Base-by-base conservation (phyloP, 208 protist species). In the Acanthamoeba royreba region DNA sequence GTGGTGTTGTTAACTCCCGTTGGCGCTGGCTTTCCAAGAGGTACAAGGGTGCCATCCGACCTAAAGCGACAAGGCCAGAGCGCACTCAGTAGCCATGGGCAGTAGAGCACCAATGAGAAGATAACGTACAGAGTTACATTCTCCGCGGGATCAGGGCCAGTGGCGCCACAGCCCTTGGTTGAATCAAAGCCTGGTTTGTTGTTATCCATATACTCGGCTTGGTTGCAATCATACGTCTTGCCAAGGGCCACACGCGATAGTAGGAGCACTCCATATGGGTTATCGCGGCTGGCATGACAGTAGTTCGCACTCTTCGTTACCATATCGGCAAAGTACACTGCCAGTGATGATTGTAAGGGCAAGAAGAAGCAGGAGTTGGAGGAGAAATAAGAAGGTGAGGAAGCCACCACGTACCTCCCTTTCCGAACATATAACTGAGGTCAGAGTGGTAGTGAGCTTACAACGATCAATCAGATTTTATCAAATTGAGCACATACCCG, bases 401-500 rank as follows among this genome's bases (percentile, higher is more conserved):
- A 22, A 22, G 31, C 15, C n/a, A 11, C 0, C 11, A 72, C 86
- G 61, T 85, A 89, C 92, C 77, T 92, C 95, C 92, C 96, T 93
- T 96, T 19, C 95, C 95, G 79, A 96, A 52, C 2, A n/a, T n/a
- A n/a, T n/a, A n/a, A n/a, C n/a, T n/a, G n/a, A n/a, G n/a, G n/a
- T n/a, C n/a, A n/a, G n/a, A n/a, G n/a, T n/a, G n/a, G n/a, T n/a
- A n/a, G n/a, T n/a, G n/a, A n/a, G n/a, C n/a, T n/a, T n/a, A n/a
- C n/a, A n/a, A n/a, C n/a, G n/a, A n/a, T n/a, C n/a, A n/a, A n/a
- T n/a, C n/a, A n/a, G n/a, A n/a, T n/a, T n/a, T n/a, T n/a, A n/a
- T n/a, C n/a, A n/a, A n/a, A n/a, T n/a, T n/a, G n/a, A n/a, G 95
- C 95, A 96, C 96, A 94, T 96, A 96, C 22, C 95, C 95, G 43